Conservation (phyloP, 2,329 filamentous ascomycete genomes). For the Diaporthe destruens region DNA sequence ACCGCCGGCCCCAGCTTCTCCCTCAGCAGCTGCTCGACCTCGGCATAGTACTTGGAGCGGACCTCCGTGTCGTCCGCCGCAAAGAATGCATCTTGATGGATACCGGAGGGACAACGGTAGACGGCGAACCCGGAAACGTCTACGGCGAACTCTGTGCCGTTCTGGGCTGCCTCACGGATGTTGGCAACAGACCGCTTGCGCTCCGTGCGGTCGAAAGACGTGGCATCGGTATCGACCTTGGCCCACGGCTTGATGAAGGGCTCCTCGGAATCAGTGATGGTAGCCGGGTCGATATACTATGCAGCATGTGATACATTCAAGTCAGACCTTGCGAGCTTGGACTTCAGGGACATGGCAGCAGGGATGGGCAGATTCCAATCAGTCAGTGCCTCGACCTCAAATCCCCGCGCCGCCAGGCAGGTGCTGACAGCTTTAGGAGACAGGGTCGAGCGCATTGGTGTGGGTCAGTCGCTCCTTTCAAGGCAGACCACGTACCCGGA, state of each 20-base stretch:
- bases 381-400: background rate
- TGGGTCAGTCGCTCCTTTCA: background rate
- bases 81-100: slow-evolving; percentile 60
- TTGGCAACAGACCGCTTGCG: slow-evolving; percentile 64
- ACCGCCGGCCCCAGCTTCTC: slow-evolving; percentile 64
- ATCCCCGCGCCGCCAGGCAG: background rate
- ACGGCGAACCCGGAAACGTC: slow-evolving; percentile 72
- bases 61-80: slow-evolving; percentile 65
- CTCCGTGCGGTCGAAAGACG: slow-evolving; percentile 63
- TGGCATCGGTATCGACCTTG: slow-evolving; percentile 72
- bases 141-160: slow-evolving; percentile 62
- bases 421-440: background rate
- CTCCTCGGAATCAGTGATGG: slow-evolving; percentile 52
- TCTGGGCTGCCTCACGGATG: slow-evolving; percentile 59
- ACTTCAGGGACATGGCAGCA: background rate
- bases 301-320: slow-evolving; percentile 60
- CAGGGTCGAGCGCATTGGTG: too few species aligned
- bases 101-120: slow-evolving; percentile 63
- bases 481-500: slow-evolving; percentile 9
- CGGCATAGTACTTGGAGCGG: slow-evolving; percentile 69
- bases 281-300: slow-evolving; percentile 70
- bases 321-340: background rate
- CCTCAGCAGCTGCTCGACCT: slow-evolving; percentile 70
- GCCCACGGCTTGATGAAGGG: slow-evolving; percentile 67
- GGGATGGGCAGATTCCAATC: background rate